A percentile compares a stretch with the other conserved stretches of the same genome.
phyloP scores from a whole-genome alignment of 139 green algal genomes.

The Micractinium conductrix region DNA sequence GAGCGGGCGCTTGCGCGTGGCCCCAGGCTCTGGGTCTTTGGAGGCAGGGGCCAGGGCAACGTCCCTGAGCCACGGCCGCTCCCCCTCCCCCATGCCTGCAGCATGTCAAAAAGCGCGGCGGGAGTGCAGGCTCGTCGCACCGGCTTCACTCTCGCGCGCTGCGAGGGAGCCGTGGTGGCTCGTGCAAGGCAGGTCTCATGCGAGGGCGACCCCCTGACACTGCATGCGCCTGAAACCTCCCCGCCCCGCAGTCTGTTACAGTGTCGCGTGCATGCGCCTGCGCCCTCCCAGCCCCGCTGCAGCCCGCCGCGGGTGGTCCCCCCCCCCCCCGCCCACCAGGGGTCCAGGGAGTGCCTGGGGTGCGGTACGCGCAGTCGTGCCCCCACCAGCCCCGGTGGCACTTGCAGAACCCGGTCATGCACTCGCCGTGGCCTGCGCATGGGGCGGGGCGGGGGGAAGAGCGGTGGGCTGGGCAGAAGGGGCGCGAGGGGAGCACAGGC shows the following conservation, averaged over 20 bases:
- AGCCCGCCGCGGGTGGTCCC: no score
- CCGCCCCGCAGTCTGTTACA: no score
- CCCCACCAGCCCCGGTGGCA: slow-evolving; percentile 3
- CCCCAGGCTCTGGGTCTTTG: slow-evolving; percentile 1
- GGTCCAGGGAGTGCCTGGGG: not conserved
- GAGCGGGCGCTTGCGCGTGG: slow-evolving; percentile 33
- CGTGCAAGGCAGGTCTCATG: no score
- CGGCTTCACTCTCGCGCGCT: no score
- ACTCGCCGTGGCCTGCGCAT: slow-evolving; percentile 13
- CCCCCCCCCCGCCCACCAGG: not conserved
- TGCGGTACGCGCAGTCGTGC: slow-evolving; percentile 15
- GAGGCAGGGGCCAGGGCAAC: slow-evolving; percentile 24
- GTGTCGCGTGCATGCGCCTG: no score
- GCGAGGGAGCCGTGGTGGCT: no score
- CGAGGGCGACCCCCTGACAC: no score
- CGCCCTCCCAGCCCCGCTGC: no score
- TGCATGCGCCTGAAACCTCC: no score
- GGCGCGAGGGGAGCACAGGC: not conserved
- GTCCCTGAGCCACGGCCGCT: slow-evolving; percentile 41
- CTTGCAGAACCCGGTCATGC: slow-evolving; percentile 15
- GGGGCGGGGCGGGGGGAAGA: not conserved
- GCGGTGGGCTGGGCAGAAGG: not conserved
- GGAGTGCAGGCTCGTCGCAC: no score
- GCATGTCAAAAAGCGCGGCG: no score
- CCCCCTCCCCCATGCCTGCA: not conserved